Evolutionary conservation across 2,329 filamentous ascomycete genomes (phyloP).

Genomic region (Hypoxylon sp.): DNA sequence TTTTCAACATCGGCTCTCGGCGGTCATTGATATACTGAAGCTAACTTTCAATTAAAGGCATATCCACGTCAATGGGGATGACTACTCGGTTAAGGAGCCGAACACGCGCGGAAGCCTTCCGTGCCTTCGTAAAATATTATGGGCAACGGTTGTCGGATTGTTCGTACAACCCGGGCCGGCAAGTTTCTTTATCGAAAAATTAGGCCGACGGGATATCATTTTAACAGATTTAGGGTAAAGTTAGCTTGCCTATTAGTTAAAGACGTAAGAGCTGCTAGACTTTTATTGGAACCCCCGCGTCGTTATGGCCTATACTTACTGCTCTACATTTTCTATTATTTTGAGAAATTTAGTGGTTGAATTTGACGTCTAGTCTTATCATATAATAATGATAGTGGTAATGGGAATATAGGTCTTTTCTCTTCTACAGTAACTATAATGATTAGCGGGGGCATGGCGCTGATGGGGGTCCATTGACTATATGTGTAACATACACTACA

Average conservation of each 20-base stretch:
- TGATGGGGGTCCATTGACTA: too few relatives aligned
- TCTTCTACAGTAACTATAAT: too few relatives aligned
- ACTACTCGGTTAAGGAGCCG: slow-evolving; percentile 1
- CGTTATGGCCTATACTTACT: neutral
- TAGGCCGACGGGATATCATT: slow-evolving; percentile 3
- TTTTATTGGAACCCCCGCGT: too few relatives aligned
- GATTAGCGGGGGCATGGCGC: too few relatives aligned
- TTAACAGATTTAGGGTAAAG: neutral
- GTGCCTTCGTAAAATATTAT: neutral
- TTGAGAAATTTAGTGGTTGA: too few relatives aligned
- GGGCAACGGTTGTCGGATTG: slow-evolving; percentile 6
- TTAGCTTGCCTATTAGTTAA: neutral
- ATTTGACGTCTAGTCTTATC: too few relatives aligned
- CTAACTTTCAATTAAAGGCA: neutral
- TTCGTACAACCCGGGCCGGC: slow-evolving; percentile 5
- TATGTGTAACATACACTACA: too few relatives aligned
- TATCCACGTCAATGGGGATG: neutral
- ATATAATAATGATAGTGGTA: too few relatives aligned
- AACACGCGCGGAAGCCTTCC: slow-evolving; percentile 14
- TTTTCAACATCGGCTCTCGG: neutral
- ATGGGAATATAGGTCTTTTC: too few relatives aligned
- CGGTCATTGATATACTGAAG: neutral
- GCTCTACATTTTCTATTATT: too few relatives aligned
- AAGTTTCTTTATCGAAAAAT: neutral
- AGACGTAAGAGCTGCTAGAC: neutral